Conservation (phyloP, 2,329 filamentous ascomycete genomes). For the Venturia nashicola region DNA sequence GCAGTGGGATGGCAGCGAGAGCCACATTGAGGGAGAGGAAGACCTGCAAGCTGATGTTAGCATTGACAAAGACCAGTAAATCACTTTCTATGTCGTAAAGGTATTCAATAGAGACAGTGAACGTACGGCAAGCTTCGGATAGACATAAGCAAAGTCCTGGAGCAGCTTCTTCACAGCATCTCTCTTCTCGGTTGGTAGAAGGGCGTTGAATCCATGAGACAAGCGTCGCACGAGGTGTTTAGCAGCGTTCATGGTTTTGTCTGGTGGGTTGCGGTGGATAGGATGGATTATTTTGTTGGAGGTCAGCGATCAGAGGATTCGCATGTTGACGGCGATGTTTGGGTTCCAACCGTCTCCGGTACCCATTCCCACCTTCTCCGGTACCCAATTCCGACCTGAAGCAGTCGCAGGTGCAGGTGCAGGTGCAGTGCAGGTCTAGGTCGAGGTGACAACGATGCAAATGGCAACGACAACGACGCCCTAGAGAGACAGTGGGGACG, state of each 20-base stretch:
- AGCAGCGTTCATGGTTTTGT: neutral
- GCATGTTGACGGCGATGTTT: neutral
- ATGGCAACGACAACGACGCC: neutral
- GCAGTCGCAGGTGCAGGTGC: no score
- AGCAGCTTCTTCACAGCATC: slow-evolving; percentile 42
- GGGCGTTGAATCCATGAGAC: slow-evolving; percentile 27
- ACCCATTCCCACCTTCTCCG: neutral
- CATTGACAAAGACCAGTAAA: slow-evolving; percentile 9
- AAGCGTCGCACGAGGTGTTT: slow-evolving; percentile 16
- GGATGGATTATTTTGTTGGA: neutral
- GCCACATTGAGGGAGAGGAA: slow-evolving; percentile 55
- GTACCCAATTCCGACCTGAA: no score
- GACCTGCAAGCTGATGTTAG: slow-evolving; percentile 35
- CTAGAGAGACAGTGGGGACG: no score
- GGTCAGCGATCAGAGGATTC: neutral
- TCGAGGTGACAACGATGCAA: no score
- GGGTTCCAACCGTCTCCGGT: neutral
- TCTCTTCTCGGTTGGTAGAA: slow-evolving; percentile 50
- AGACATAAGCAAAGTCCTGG: slow-evolving; percentile 44
- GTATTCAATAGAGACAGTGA: neutral
- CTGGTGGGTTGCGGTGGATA: neutral
- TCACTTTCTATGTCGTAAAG: no score
- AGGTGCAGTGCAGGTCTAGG: no score
- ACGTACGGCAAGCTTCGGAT: slow-evolving; percentile 59
- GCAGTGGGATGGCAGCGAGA: slow-evolving; percentile 53